Percentiles rank a stretch among this genome's conserved stretches.
These are phyloP conservation scores for Triticum urartu DNA, from an alignment of 176 grass and related monocot genomes.

Conservation along the genomic window DNA sequence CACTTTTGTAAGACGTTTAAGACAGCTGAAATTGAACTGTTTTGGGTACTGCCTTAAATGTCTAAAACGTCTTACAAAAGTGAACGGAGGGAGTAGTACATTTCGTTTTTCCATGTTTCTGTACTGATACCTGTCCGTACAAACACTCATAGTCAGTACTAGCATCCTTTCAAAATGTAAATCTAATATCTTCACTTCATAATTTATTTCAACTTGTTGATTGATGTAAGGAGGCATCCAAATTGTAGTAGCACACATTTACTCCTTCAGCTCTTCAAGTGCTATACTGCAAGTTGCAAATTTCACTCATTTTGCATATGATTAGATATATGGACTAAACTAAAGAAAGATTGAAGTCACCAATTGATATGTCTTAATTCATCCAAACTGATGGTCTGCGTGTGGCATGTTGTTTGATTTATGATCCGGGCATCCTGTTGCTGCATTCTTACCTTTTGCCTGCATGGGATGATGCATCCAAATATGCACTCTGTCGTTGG, in stretches of 20 bases:
- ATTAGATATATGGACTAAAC: slow-evolving; percentile 11
- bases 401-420: background rate
- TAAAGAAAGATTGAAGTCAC: slow-evolving; percentile 10
- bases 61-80: no score
- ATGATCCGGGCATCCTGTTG: background rate
- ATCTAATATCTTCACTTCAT: background rate
- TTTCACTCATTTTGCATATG: slow-evolving; percentile 9
- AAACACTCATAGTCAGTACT: background rate
- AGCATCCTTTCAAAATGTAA: background rate
- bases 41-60: no score
- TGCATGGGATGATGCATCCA: background rate
- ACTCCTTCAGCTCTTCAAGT: no score
- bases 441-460: background rate
- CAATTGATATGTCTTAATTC: background rate
- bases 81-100: background rate
- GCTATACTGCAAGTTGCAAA: background rate
- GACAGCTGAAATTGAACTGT: no score
- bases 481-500: background rate
- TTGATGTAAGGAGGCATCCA: no score
- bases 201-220: no score
- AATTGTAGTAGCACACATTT: no score
- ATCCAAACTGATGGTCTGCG: background rate
- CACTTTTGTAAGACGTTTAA: no score
- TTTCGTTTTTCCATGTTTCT: background rate
- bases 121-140: background rate